phyloP scores from a whole-genome alignment of 306 rosid genomes.

The Quercus agrifolia region DNA sequence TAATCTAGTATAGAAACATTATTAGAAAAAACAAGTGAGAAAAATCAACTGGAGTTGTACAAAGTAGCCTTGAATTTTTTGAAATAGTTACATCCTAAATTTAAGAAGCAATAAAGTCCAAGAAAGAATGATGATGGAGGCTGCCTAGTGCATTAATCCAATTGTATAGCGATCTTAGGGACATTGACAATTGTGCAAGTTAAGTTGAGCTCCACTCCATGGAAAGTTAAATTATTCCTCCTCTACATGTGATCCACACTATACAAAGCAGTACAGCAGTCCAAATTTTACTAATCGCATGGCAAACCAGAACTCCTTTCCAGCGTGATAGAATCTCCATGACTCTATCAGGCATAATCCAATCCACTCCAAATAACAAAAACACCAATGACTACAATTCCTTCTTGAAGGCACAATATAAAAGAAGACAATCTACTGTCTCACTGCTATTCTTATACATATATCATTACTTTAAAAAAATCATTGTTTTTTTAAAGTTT shows the following conservation, averaged over 20 bases:
- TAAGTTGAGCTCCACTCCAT: background rate
- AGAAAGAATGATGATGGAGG: background rate
- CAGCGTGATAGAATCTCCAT: background rate
- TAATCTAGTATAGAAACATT: conserved; percentile 11
- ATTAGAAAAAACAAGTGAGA: background rate
- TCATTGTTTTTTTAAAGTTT: too few species aligned
- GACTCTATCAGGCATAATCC: background rate
- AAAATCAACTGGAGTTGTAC: background rate
- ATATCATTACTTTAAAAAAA: too few species aligned
- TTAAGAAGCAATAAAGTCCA: too few species aligned
- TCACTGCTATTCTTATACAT: too few species aligned
- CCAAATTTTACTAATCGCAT: background rate
- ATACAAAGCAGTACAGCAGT: background rate
- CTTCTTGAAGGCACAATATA: background rate
- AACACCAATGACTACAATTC: background rate
- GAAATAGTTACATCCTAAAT: too few species aligned
- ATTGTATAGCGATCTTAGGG: background rate
- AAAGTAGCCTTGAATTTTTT: background rate
- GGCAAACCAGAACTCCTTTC: background rate
- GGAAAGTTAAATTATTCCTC: background rate
- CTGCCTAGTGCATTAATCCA: background rate
- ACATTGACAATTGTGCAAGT: background rate
- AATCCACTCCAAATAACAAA: background rate
- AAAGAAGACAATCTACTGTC: background rate
- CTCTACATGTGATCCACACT: background rate